These are phyloP conservation scores for Marasmius sp. DNA, from an alignment of 1,284 basidiomycete species.

Conservation along the genomic window DNA sequence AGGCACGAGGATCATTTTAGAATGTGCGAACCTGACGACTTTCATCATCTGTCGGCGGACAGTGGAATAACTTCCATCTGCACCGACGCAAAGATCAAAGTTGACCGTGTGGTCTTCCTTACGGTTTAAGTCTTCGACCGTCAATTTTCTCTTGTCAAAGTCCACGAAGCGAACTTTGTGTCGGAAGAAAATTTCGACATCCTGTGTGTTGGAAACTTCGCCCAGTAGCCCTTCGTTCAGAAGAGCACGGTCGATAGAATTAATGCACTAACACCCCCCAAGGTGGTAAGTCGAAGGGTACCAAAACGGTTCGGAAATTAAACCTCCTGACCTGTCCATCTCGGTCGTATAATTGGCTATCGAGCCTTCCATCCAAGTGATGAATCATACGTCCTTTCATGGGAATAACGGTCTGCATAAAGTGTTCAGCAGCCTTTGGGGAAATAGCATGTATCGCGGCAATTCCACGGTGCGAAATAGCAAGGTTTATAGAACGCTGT, in stretches of 20 bases:
- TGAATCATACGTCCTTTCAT: slow-evolving; percentile 98
- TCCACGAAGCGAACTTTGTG: slow-evolving; percentile 76
- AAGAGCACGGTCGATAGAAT: slow-evolving; percentile 88
- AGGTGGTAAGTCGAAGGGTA: slow-evolving; percentile 14
- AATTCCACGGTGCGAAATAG: slow-evolving; percentile 92
- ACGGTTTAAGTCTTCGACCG: slow-evolving; percentile 44
- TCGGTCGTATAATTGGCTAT: slow-evolving; percentile 87
- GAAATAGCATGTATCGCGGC: slow-evolving; percentile 84
- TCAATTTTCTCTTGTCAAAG: slow-evolving; percentile 67
- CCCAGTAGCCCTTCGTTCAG: slow-evolving; percentile 86
- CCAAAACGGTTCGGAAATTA: slow-evolving; percentile 13
- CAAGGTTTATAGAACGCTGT: slow-evolving; percentile 93
- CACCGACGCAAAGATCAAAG: slow-evolving; percentile 87
- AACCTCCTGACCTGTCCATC: slow-evolving; percentile 71
- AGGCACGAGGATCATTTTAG: slow-evolving; percentile 19
- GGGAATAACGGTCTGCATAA: slow-evolving; percentile 83
- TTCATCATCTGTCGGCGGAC: slow-evolving; percentile 89
- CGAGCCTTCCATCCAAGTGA: slow-evolving; percentile 62
- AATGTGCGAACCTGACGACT: slow-evolving; percentile 69
- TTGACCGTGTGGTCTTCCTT: slow-evolving; percentile 43
- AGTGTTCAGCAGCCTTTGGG: slow-evolving; percentile 69
- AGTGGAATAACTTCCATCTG: slow-evolving; percentile 88
- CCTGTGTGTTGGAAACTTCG: slow-evolving; percentile 61
- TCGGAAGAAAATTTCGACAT: slow-evolving; percentile 75
- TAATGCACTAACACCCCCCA: slow-evolving; percentile 67